These are phyloP conservation scores for Dentipellis sp. DNA, from an alignment of 768 basidiomycete species.

Conservation along the genomic window DNA sequence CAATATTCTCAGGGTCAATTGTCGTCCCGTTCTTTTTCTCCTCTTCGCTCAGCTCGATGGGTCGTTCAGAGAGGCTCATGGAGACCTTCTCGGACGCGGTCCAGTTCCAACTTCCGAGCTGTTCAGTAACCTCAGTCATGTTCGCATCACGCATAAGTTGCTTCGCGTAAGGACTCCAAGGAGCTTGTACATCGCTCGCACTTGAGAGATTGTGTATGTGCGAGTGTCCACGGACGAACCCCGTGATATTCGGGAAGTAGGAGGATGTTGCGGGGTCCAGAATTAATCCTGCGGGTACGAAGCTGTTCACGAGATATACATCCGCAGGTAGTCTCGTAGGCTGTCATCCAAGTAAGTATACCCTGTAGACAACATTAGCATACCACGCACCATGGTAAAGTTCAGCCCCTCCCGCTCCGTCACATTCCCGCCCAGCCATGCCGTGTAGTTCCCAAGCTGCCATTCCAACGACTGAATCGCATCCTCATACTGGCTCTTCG, in stretches of 20 bases:
- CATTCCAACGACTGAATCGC: slow-evolving; percentile 46
- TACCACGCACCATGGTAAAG: slow-evolving; percentile 48
- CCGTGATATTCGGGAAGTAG: slow-evolving; percentile 71
- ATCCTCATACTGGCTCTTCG: slow-evolving; percentile 58
- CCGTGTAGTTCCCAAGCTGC: slow-evolving; percentile 64
- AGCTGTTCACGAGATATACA: slow-evolving; percentile 36
- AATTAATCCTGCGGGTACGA: slow-evolving; percentile 34
- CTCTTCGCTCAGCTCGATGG: slow-evolving; percentile 19
- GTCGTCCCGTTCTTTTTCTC: slow-evolving; percentile 23
- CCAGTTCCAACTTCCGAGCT: slow-evolving; percentile 63
- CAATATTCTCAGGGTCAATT: slow-evolving; percentile 20
- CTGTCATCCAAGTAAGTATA: slow-evolving; percentile 24
- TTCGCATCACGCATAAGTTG: slow-evolving; percentile 41
- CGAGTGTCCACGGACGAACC: slow-evolving; percentile 61
- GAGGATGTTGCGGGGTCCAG: slow-evolving; percentile 40
- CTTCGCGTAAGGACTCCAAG: slow-evolving; percentile 28
- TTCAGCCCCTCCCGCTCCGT: slow-evolving; percentile 27
- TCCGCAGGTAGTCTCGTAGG: slow-evolving; percentile 35
- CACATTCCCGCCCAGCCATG: slow-evolving; percentile 61
- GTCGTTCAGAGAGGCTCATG: slow-evolving; percentile 58
- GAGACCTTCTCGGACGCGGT: slow-evolving; percentile 50
- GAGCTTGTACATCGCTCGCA: slow-evolving; percentile 27
- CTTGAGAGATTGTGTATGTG: slow-evolving; percentile 55
- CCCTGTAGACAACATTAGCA: background rate
- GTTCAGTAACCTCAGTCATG: slow-evolving; percentile 37